Percentiles rank a stretch among this genome's conserved stretches.
Conservation (phyloP, 2,329 filamentous ascomycete genomes). For the Aspergillaceae sp. region DNA sequence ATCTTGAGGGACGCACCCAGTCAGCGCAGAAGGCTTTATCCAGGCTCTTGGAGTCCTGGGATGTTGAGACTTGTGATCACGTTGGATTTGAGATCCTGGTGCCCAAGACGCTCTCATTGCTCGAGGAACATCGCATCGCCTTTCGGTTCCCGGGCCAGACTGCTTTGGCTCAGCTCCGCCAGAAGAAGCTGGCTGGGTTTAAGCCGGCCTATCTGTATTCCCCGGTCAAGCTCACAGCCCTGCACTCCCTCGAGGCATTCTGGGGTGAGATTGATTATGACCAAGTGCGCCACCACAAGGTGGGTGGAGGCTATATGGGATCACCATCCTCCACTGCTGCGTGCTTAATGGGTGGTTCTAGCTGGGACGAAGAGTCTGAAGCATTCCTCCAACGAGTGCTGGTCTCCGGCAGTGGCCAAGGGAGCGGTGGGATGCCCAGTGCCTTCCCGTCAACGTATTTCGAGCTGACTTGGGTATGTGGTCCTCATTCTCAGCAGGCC, state of each 20-base stretch:
- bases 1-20: conserved; percentile 10
- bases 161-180: conserved; percentile 12
- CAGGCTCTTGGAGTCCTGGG: conserved; percentile 18
- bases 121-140: conserved; percentile 17
- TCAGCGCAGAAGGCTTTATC: conserved; percentile 12
- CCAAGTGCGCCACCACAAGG: conserved; percentile 22
- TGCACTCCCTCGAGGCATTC: conserved; percentile 33
- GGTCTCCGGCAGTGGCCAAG: conserved; percentile 2
- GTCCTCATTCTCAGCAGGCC: too few species aligned
- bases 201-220: neutral
- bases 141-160: conserved; percentile 20
- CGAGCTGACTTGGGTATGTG: conserved; percentile 14
- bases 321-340: conserved; percentile 35
- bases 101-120: conserved; percentile 20
- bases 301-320: conserved; percentile 25
- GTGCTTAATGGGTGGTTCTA: conserved; percentile 21
- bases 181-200: conserved; percentile 6
- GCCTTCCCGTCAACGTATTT: conserved; percentile 19
- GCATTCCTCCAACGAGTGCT: conserved; percentile 19
- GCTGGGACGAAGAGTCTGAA: conserved; percentile 27
- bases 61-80: conserved; percentile 19
- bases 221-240: neutral
- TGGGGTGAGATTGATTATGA: conserved; percentile 30
- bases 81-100: conserved; percentile 31
- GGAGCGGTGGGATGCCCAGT: conserved; percentile 14